Percentiles rank a stretch among this genome's conserved stretches.
Conservation (phyloP, 2,329 filamentous ascomycete genomes). For the Colletotrichum phormii region DNA sequence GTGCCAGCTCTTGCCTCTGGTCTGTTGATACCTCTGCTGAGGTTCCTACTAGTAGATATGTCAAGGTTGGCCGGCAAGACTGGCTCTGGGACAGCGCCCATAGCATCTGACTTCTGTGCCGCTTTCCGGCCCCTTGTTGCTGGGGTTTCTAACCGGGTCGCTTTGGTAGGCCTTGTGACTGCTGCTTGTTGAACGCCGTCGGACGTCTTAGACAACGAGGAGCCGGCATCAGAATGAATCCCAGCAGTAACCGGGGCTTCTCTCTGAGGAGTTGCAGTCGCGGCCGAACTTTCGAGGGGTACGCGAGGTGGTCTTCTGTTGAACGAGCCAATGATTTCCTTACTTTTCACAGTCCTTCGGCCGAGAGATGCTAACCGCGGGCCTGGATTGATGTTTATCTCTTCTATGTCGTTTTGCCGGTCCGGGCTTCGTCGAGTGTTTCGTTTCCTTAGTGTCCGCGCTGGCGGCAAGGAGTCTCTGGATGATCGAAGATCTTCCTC, state of each 20-base stretch:
- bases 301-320: background rate
- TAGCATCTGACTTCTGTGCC: constrained; percentile 62
- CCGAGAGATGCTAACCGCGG: constrained; percentile 54
- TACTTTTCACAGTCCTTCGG: constrained; percentile 58
- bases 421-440: background rate
- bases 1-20: background rate
- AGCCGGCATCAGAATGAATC: background rate
- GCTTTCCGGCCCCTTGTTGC: constrained; percentile 66
- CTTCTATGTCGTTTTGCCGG: background rate
- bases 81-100: constrained; percentile 58
- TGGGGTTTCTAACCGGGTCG: constrained; percentile 50
- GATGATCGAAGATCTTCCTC: background rate
- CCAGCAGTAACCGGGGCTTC: background rate
- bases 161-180: background rate
- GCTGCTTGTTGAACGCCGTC: background rate
- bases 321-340: constrained; percentile 57
- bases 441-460: background rate
- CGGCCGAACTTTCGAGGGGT: background rate
- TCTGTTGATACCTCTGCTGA: background rate
- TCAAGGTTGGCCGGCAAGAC: constrained; percentile 46
- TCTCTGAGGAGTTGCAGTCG: background rate
- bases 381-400: constrained; percentile 21
- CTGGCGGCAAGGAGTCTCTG: background rate
- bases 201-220: background rate
- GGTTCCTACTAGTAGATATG: background rate